These are phyloP conservation scores for Fraxinus ornus DNA, from an alignment of 305 asterid species.

Conservation along the genomic window DNA sequence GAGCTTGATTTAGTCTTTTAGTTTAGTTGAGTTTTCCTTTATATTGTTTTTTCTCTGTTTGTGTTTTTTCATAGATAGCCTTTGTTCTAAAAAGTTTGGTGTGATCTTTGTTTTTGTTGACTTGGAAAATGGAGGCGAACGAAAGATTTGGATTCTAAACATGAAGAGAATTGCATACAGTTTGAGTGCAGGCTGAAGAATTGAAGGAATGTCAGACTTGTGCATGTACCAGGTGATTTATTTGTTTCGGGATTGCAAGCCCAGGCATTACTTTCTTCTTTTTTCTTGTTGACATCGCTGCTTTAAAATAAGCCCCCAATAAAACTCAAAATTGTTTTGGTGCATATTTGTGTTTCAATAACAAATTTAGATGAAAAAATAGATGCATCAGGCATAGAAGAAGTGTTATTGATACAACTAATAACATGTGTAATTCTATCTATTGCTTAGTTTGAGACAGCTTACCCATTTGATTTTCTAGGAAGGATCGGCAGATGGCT, in stretches of 20 bases:
- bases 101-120: conserved; percentile 24
- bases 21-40: conserved; percentile 3
- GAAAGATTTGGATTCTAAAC: conserved; percentile 35
- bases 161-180: conserved; percentile 38
- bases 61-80: background rate
- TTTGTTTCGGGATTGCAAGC: background rate
- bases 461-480: background rate
- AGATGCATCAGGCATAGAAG: background rate
- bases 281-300: background rate
- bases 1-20: conserved; percentile 1
- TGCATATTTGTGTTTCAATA: background rate
- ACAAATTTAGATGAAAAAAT: background rate
- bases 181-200: conserved; percentile 47
- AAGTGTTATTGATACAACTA: background rate
- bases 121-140: conserved; percentile 40
- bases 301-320: background rate
- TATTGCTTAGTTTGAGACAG: background rate
- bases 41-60: background rate
- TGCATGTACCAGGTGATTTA: conserved; percentile 47
- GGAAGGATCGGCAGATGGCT: background rate
- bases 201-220: conserved; percentile 61
- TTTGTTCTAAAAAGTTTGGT: background rate
- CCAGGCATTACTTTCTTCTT: background rate
- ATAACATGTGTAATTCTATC: background rate
- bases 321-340: background rate